Evolutionary conservation across 495 filamentous ascomycete genomes (phyloP), one percentile per base, ranked within the genome.

Genomic region (Aspergillus nanangensis): DNA sequence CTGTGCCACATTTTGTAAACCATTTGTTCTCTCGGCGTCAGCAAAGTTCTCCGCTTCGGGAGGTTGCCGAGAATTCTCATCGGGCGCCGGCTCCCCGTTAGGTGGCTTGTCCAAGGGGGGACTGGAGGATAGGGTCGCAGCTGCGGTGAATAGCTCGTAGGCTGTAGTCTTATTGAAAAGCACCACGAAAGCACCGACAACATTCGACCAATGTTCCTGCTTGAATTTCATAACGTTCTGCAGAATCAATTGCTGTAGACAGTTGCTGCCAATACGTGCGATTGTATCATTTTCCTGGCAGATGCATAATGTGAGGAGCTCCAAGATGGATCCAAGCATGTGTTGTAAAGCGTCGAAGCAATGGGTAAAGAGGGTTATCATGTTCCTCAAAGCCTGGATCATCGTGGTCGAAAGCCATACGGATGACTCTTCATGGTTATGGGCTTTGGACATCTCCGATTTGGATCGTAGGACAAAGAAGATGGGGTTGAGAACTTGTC

Each of bases 391-490:
- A 13, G 93, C 93, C 63, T 99, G 93, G 36, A 99, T 99, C 90
- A 99, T 97, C 15, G 93, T 99, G 0, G 93, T 99, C 10, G 90
- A 96, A 25, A 99, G 76, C 93, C 93, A 99, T n/a, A 99, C 93
- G 1, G 92, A 96, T 15, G 96, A 75, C 54, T 96, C 90, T 61
- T 99, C 93, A 52, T 95, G 90, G 48, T 88, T 96, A 3, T 88
- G 78, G 14, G 88, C 87, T 56, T 96, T 95, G 39, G 81, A 80
- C 87, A 96, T 95, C 63, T 99, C 93, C 0, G 91, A 93, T 50
- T 90, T 87, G 8, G 91, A 95, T 52, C 93, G 90, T 14, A 99
- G 70, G 0, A 99, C 93, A 76, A 97, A 92, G 69, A 99, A 99
- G 53, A 97, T 99, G 0, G 93, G 93, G 50, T 93, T 96, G 2